Conservation (phyloP, 306 rosid species). For the Cicer pinnatifidum region DNA sequence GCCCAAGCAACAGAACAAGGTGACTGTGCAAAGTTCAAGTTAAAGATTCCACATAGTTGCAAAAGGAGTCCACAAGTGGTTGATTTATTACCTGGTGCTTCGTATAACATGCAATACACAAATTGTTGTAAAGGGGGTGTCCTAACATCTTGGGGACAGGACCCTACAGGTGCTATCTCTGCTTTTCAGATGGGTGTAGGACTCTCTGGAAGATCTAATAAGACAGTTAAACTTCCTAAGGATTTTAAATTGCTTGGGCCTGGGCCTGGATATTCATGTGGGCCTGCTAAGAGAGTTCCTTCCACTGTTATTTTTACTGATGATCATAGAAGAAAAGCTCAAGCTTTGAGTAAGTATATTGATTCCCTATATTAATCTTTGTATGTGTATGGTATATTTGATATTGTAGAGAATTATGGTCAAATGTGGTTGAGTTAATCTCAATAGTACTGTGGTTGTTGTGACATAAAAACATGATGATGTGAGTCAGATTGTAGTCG, state of each 20-base stretch:
- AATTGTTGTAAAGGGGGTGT: conserved; percentile 84
- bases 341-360: conserved; percentile 65
- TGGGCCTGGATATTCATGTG: conserved; percentile 76
- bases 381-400: not conserved
- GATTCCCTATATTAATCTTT: not conserved
- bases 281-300: conserved; percentile 68
- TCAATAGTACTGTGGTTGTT: not conserved
- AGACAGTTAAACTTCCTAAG: conserved; percentile 72
- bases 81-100: conserved; percentile 74
- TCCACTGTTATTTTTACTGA: conserved; percentile 62
- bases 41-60: conserved; percentile 71
- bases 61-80: conserved; percentile 67
- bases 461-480: not conserved
- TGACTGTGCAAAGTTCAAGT: conserved; percentile 74
- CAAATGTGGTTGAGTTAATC: not conserved
- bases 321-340: conserved; percentile 65
- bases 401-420: not conserved
- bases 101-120: conserved; percentile 70
- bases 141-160: conserved; percentile 75
- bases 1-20: conserved; percentile 90
- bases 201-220: conserved; percentile 73
- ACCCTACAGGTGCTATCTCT: conserved; percentile 65
- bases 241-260: conserved; percentile 74
- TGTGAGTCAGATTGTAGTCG: not conserved
- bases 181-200: conserved; percentile 81